A percentile compares a stretch with the other conserved stretches of the same genome.
These are phyloP conservation scores for Globisporangium canariense DNA, from an alignment of 352 stramenopile species.

Conservation along the genomic window DNA sequence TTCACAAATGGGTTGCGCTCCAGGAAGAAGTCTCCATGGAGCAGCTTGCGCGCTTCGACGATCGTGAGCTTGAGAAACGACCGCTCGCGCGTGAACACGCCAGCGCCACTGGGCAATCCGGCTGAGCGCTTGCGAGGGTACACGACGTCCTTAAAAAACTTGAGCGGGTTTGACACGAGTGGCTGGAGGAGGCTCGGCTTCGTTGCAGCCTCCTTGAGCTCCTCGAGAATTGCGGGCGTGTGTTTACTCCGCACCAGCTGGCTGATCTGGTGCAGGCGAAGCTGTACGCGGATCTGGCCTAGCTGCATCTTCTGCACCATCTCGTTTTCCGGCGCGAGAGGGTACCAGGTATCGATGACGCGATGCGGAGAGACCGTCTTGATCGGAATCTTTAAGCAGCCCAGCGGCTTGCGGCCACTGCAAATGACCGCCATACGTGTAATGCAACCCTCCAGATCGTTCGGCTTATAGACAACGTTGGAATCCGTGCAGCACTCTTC, in stretches of 20 bases:
- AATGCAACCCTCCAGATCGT: constrained; percentile 65
- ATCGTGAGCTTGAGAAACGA: constrained; percentile 64
- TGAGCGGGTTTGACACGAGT: constrained; percentile 6
- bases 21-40: constrained; percentile 31
- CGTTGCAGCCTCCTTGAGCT: constrained; percentile 24
- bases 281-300: constrained; percentile 53
- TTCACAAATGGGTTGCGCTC: constrained; percentile 45
- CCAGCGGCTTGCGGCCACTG: constrained; percentile 47
- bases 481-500: constrained; percentile 54
- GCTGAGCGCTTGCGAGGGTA: constrained; percentile 8
- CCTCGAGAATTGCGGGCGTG: constrained; percentile 26
- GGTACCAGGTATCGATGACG: constrained; percentile 59
- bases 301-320: constrained; percentile 67
- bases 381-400: constrained; percentile 59
- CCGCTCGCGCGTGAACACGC: constrained; percentile 26
- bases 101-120: constrained; percentile 9
- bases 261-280: constrained; percentile 32
- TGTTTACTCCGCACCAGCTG: constrained; percentile 39
- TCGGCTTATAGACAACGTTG: constrained; percentile 60
- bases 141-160: constrained; percentile 16
- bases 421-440: constrained; percentile 45
- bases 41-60: constrained; percentile 52
- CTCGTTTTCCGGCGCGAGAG: constrained; percentile 53
- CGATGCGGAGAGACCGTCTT: constrained; percentile 61
- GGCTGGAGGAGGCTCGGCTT: constrained; percentile 9